Base-by-base conservation (phyloP, 768 basidiomycete species). In the Hericium coralloides region DNA sequence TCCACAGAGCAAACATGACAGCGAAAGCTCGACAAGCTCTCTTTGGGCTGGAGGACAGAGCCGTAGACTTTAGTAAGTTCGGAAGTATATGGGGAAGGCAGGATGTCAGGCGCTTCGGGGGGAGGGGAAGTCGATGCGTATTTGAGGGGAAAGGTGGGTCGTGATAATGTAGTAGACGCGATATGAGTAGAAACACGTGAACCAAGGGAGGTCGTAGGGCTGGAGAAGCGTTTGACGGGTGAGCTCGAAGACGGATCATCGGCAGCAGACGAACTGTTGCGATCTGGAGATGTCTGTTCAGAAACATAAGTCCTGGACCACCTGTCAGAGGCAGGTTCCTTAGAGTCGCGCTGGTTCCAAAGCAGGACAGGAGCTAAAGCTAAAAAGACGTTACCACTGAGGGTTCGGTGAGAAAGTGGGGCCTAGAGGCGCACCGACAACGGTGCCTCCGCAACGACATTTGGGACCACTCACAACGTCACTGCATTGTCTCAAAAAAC, bases 401-500 rank as follows among this genome's bases (percentile, higher is more conserved):
- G 31, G 31, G 31, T 31, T 7, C 31, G 31, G 8, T 6, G 25
- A 39, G 37, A 41, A 31, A 41, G 12, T 15, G 43, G 48, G 64
- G 54, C 15, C 31, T 31, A 31, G 31, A 45, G 53, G 76, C 90
- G 65, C 66, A 92, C 90, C 89, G 55, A 89, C 90, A 55, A 87
- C 73, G 17, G 76, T 73, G 55, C 91, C 91, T 61, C 91, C 90
- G 69, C 90, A 93, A 69, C 80, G 85, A 70, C 89, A 92, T 53
- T 85, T 85, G 45, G 73, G 70, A 51, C 82, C 81, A 38, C 75
- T 66, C 36, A 92, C 89, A 58, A 93, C 90, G 60, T 92, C 87
- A 57, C 90, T 91, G 66, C 90, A 93, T 67, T 88, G 77, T 58
- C 87, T 79, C 73, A 91, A 93, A 65, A 92, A 92, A 22, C 86